Conservation (phyloP, 2,329 filamentous ascomycete genomes). For the Penicillium aurantiogriseum region DNA sequence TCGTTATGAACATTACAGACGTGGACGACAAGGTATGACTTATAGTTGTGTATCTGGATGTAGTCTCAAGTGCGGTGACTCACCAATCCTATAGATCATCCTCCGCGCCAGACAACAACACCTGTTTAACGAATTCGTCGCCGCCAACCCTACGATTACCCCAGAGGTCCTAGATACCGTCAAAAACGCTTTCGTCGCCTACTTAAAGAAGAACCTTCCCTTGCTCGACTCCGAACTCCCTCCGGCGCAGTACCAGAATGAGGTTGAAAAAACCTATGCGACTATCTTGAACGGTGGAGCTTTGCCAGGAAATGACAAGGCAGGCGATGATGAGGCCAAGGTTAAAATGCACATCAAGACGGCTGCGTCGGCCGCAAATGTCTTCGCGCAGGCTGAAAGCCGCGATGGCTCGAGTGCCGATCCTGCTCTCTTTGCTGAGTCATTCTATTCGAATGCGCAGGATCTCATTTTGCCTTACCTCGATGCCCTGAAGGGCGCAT, state of each 20-base stretch:
- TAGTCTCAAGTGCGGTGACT: conserved; percentile 6
- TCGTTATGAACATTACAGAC: conserved; percentile 93
- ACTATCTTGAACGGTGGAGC: conserved; percentile 56
- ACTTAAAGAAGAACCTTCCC: conserved; percentile 67
- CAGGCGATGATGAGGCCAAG: conserved; percentile 79
- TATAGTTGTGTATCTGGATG: not conserved
- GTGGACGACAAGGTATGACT: conserved; percentile 67
- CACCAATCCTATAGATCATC: conserved; percentile 52
- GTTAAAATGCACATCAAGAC: conserved; percentile 83
- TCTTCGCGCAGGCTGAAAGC: conserved; percentile 42
- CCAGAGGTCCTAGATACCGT: conserved; percentile 50
- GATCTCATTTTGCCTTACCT: conserved; percentile 80
- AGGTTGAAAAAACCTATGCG: conserved; percentile 53
- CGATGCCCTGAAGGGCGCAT: conserved; percentile 60
- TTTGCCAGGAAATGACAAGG: conserved; percentile 52
- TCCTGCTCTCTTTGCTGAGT: conserved; percentile 32
- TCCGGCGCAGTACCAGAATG: conserved; percentile 49
- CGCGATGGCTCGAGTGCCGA: conserved; percentile 21
- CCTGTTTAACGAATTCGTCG: conserved; percentile 68
- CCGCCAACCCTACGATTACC: conserved; percentile 46
- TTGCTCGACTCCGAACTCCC: conserved; percentile 47
- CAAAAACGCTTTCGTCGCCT: conserved; percentile 54
- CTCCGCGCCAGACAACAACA: conserved; percentile 71
- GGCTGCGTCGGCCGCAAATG: conserved; percentile 53
- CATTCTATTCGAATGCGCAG: conserved; percentile 59